Evolutionary conservation across 164 flowering plant genomes (phyloP).

Genomic region (Macadamia tetraphylla): DNA sequence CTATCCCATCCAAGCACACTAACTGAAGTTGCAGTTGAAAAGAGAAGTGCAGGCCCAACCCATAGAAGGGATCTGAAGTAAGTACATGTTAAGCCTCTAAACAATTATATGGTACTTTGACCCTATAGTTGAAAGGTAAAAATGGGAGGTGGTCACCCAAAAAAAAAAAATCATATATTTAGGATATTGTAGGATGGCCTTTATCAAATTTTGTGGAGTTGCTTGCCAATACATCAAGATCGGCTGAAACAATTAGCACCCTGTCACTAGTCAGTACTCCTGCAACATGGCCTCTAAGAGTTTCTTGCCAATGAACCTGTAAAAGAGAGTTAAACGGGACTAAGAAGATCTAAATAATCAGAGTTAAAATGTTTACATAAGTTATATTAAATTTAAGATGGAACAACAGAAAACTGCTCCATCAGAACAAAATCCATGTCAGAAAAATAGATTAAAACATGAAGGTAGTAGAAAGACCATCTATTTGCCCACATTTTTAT

Average conservation of each 20-base stretch:
- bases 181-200: slow-evolving; percentile 99
- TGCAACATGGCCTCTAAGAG: slow-evolving; percentile 89
- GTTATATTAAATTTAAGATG: background rate
- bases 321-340: background rate
- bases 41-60: slow-evolving; percentile 98
- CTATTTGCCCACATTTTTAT: too few species aligned
- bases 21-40: slow-evolving; percentile 78
- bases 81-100: slow-evolving; percentile 43
- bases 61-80: slow-evolving; percentile 96
- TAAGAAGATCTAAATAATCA: background rate
- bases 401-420: background rate
- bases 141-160: background rate
- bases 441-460: too few species aligned
- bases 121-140: slow-evolving; percentile 5
- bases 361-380: background rate
- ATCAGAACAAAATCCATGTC: too few species aligned
- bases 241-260: slow-evolving; percentile 83
- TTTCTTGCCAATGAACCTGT: slow-evolving; percentile 98
- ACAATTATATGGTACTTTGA: background rate
- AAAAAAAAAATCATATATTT: background rate
- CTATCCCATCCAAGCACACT: slow-evolving; percentile 98
- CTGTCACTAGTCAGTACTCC: slow-evolving; percentile 87
- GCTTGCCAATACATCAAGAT: slow-evolving; percentile 73
- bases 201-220: slow-evolving; percentile 74
- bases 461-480: too few species aligned